Evolutionary conservation across 2,329 filamentous ascomycete species (phyloP).

Genomic region (Xylariaceae sp.): DNA sequence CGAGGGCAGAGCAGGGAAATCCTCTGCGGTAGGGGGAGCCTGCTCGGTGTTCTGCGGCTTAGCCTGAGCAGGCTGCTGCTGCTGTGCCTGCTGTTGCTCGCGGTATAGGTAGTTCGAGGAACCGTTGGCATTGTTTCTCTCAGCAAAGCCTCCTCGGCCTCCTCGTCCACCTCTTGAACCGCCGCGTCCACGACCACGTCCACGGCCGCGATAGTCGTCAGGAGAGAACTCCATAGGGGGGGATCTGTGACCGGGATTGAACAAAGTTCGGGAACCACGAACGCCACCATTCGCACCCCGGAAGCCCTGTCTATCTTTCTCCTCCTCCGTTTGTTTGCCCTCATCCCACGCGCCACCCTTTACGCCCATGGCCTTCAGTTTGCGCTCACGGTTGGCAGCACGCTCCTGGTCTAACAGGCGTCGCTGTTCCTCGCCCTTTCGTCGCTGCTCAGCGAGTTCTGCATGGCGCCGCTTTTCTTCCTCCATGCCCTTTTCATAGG

Average conservation of each 20-base stretch:
- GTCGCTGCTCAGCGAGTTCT: conserved; percentile 48
- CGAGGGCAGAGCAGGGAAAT: conserved; percentile 39
- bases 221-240: conserved; percentile 35
- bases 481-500: conserved; percentile 51
- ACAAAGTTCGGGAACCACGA: conserved; percentile 35
- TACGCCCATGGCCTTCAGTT: conserved; percentile 52
- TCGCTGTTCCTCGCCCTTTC: conserved; percentile 48
- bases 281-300: conserved; percentile 36
- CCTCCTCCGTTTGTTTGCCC: conserved; percentile 45
- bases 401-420: conserved; percentile 54
- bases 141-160: conserved; percentile 32
- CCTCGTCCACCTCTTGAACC: conserved; percentile 26
- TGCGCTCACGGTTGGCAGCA: conserved; percentile 54
- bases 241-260: conserved; percentile 37
- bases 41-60: conserved; percentile 19
- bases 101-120: conserved; percentile 2
- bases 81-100: conserved; percentile 17
- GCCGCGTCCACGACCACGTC: conserved; percentile 32
- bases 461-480: conserved; percentile 48
- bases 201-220: conserved; percentile 34
- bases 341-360: conserved; percentile 55
- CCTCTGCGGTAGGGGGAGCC: conserved; percentile 33
- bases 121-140: conserved; percentile 17
- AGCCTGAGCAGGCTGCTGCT: too few species aligned
- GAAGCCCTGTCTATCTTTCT: conserved; percentile 39